Evolutionary conservation across 2,329 filamentous ascomycete species (phyloP).

Genomic region (Endothia cerciana): DNA sequence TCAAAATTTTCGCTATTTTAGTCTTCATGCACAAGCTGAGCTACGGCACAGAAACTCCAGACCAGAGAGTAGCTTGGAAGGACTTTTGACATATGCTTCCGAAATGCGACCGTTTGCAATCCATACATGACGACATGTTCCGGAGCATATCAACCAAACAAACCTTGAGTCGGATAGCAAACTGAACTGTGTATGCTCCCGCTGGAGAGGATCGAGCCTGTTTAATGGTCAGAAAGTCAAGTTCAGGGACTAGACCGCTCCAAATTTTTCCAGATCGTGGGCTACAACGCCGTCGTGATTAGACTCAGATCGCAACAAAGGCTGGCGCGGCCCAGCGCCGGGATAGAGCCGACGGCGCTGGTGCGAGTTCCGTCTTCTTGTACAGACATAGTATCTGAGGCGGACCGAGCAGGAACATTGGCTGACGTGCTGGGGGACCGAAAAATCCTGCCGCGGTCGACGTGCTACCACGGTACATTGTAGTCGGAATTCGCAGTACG

Average conservation of each 20-base stretch:
- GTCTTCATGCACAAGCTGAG: neutral
- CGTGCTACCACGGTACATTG: neutral
- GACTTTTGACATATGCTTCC: slow-evolving; percentile 22
- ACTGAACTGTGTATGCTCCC: neutral
- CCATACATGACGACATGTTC: neutral
- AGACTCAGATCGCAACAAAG: neutral
- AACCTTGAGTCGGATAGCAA: neutral
- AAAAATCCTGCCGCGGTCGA: neutral
- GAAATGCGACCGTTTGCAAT: slow-evolving; percentile 6
- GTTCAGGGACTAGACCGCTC: neutral
- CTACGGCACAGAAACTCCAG: neutral
- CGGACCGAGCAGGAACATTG: neutral
- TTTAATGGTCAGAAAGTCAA: neutral
- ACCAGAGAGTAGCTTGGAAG: slow-evolving; percentile 7
- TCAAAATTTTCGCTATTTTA: neutral
- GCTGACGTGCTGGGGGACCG: slow-evolving; percentile 17
- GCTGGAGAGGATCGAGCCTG: neutral
- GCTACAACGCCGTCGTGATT: neutral
- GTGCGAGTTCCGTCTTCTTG: neutral
- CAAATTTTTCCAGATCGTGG: neutral
- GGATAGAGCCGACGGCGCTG: neutral
- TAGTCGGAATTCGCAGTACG: neutral
- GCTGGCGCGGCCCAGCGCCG: neutral
- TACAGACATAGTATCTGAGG: no score
- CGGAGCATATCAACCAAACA: neutral